Percentiles rank a stretch among this genome's conserved stretches.
Conservation (phyloP, 2,329 filamentous ascomycete species). For the Calcarisporium arbuscula region DNA sequence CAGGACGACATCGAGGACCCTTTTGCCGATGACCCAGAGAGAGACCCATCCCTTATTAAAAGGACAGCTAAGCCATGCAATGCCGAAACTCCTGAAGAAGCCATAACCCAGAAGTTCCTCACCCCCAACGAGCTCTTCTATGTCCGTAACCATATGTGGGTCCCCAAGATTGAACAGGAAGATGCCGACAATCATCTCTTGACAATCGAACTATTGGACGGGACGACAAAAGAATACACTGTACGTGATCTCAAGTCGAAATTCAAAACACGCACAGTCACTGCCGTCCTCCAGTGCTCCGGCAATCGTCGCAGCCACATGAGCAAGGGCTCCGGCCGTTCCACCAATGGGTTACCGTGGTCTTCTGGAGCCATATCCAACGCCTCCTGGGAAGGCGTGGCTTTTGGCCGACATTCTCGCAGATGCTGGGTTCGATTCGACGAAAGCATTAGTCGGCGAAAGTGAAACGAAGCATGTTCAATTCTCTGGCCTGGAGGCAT, state of each 20-base stretch:
- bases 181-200: slow-evolving; percentile 36
- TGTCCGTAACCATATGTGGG: slow-evolving; percentile 59
- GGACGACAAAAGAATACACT: slow-evolving; percentile 45
- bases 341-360: slow-evolving; percentile 55
- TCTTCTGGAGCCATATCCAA: slow-evolving; percentile 53
- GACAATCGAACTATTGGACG: slow-evolving; percentile 50
- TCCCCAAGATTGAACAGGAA: slow-evolving; percentile 38
- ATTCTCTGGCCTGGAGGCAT: slow-evolving; percentile 54
- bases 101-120: slow-evolving; percentile 42
- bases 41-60: slow-evolving; percentile 44
- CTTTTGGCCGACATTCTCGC: slow-evolving; percentile 48
- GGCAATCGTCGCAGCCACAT: slow-evolving; percentile 55
- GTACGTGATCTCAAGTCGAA: slow-evolving; percentile 45
- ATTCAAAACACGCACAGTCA: slow-evolving; percentile 45
- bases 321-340: slow-evolving; percentile 36
- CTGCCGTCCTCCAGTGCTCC: slow-evolving; percentile 53
- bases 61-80: slow-evolving; percentile 53
- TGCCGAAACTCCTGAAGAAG: slow-evolving; percentile 49
- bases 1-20: slow-evolving; percentile 53
- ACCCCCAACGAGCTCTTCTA: slow-evolving; percentile 53
- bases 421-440: slow-evolving; percentile 46
- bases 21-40: slow-evolving; percentile 46
- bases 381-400: slow-evolving; percentile 52
- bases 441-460: slow-evolving; percentile 27
- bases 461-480: slow-evolving; percentile 45